Base-by-base conservation (phyloP, 768 basidiomycete species). In the Auricularia heimuer region DNA sequence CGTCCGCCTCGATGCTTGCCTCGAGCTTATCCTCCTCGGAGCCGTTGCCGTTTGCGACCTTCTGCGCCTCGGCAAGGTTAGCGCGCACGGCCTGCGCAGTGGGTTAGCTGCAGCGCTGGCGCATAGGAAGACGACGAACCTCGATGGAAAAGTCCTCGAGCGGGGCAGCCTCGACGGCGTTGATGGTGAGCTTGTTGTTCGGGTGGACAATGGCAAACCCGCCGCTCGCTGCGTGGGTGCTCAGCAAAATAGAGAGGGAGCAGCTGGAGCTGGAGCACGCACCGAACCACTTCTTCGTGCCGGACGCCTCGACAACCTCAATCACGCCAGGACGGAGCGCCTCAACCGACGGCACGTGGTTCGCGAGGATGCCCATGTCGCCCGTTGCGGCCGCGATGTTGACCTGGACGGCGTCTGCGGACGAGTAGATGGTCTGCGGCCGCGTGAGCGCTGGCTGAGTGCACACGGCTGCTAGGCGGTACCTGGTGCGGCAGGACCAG, bases 321-420 rank as follows among this genome's bases (percentile, higher is more conserved):
- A 99, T 81, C 65, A 98, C 82, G 74, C 97, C 97, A 51, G 97
- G 90, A 73, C 92, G 90, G 64, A 99, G 82, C 61, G 96, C 83
- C 77, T 99, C 97, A 65, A 98, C 90, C n/a, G 94, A 90, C 36
- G 97, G 89, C 64, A 98, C 94, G 78, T 99, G 97, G 83, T 96
- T 97, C 71, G 96, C 93, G 67, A 99, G 87, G 71, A 99, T 92
- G 82, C 97, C 97, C 94, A 98, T 98, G 78, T 98, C 95, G 72
- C 97, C 97, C 3, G 92, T 88, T 64, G 88, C 92, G 47, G 94
- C 97, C 42, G 94, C 80, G 71, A 98, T 80, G 80, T 98, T 98
- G 70, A 99, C 96, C 77, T 98, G 96, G 24, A 91, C 85, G 65
- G 98, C 96, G 76, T 95, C 95, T 70, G 85, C 76, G 29, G 94